phyloP scores from a whole-genome alignment of 441 rosid genomes.

The Pelargonium myrrhifolium region DNA sequence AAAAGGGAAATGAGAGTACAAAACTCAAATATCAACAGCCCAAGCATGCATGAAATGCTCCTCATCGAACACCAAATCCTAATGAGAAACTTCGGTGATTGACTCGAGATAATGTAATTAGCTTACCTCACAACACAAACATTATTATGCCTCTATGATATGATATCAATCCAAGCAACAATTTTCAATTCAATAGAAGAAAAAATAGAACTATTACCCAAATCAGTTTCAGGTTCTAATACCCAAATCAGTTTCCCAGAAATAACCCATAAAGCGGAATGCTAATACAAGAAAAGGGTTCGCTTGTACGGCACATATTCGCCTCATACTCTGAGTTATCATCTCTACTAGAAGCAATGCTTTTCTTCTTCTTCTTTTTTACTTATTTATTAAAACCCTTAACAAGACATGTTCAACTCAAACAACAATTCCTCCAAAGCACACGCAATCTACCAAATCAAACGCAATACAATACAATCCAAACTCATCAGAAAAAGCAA shows the following conservation, averaged over 20 bases:
- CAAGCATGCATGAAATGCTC: not conserved
- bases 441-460: not conserved
- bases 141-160: not conserved
- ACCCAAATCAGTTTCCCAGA: not conserved
- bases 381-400: slow-evolving; percentile 1
- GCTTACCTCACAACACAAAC: not conserved
- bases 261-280: slow-evolving; percentile 3
- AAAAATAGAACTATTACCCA: not conserved
- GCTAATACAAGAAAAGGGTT: slow-evolving; percentile 10
- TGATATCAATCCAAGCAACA: not conserved
- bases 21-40: not conserved
- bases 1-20: not conserved
- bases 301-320: slow-evolving; percentile 43
- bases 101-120: not conserved
- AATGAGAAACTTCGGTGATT: not conserved
- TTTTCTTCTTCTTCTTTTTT: not conserved
- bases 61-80: not conserved
- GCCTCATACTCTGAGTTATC: slow-evolving; percentile 18
- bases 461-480: not conserved
- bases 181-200: not conserved
- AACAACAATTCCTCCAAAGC: not conserved
- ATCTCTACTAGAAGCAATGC: slow-evolving; percentile 28
- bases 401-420: not conserved
- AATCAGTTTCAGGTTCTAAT: not conserved
- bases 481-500: not conserved